Base-by-base conservation (phyloP, 2,329 filamentous ascomycete species). In the Curvularia sp. region DNA sequence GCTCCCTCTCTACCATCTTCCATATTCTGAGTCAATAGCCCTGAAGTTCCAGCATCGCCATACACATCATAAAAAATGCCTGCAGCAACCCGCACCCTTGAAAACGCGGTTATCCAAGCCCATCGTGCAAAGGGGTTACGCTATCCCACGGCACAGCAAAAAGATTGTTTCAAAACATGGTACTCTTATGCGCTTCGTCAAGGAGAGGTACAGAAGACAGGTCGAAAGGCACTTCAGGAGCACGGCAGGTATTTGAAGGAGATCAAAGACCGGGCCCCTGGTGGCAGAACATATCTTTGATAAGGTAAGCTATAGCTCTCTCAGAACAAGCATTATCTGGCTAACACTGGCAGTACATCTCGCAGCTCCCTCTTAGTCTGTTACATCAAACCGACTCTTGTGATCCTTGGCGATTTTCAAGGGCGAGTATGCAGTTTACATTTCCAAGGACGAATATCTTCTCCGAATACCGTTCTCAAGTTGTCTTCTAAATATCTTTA, bases 81-180 rank as follows among this genome's bases (percentile, higher is more conserved):
- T 43, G 59, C 68, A 30, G 60, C 67, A 38, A 68, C 67, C 8
- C 72, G 71, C 46, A 68, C 67, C 19, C 72, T 76, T 54, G 70
- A 74, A 48, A 60, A 67, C 5, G 67, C 72, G 58, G 65, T 76
- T 12, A 65, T 76, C 1, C 68, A 74, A 60, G 74, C 74, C 12
- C 74, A 76, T 50, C 73, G 73, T 43, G 74, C 74, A 0, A 76
- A 76, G 45, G 74, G 74, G 12, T 60, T 75, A 10, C 70, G 72
- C 41, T 76, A 73, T 46, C 70, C 71, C 1, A 70, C 72, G 12
- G 60, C 68, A 15, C 36, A 59, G 0, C 70, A 73, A 23, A 75
- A 75, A 57, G 71, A 76, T 15, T 75, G 69, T 39, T 73, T 74
- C 60, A 75, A 75, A 55, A 76, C 74, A 0, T 76, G 74, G 74